Base-by-base conservation (phyloP, 495 filamentous ascomycete species). In the Talaromyces borbonicus region DNA sequence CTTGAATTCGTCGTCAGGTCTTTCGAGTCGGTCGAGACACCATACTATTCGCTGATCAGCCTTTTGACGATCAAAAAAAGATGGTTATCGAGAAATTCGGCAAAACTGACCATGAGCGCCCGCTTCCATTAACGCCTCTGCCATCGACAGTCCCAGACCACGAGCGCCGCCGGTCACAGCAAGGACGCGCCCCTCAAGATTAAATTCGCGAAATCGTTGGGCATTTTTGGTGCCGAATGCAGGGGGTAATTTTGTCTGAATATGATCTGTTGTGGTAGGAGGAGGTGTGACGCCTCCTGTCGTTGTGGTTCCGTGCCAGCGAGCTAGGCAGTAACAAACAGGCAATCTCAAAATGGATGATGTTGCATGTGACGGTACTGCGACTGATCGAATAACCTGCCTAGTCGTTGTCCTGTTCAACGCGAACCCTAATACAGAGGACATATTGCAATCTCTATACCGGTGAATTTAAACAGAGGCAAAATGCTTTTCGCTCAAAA, bases 21-120 rank as follows among this genome's bases (percentile, higher is more conserved):
- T 55, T 6, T 65, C 53, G 26, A 73, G 66, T 4, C 74, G 71
- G 61, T 86, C 82, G 9, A 86, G 65, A 47, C 73, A 78, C 58
- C 83, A 76, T 9, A 85, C 81, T 81, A 23, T 50, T 29, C 43
- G 23, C 24, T 53, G 39, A 40, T 15, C 8, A 30, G 32, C 32
- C 20, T 35, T 24, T 8, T 6, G 1, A 38, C n/a, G 14, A 6
- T 1, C 32, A 16, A 18, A 3, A 0, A 18, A 18, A 26, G 37
- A 31, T 19, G 18, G 8, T 8, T 8, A 15, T 8, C 18, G 11
- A 33, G 15, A 16, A 48, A 24, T 66, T n/a, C n/a, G n/a, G n/a
- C n/a, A n/a, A n/a, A n/a, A n/a, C n/a, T n/a, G n/a, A 82, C 79
- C 78, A 55, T 74, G 75, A 1, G 76, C 81, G 8, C 82, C 81